Conservation (phyloP, 345 rosid genomes). For the Litchi chinensis region DNA sequence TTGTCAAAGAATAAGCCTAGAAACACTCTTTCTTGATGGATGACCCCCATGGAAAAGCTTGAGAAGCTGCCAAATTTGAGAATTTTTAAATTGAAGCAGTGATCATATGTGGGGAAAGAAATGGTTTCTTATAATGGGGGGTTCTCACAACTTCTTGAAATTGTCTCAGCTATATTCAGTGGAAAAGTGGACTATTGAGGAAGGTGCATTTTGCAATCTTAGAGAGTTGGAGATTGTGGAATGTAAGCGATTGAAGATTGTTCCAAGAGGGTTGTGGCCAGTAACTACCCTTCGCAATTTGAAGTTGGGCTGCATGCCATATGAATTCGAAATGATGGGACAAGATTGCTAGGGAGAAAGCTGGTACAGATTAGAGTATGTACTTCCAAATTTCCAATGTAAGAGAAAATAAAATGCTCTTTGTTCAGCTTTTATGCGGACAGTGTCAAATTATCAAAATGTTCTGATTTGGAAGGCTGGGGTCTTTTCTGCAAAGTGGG, state of each 20-base stretch:
- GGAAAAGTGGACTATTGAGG: constrained; percentile 5
- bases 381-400: background rate
- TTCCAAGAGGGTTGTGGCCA: constrained; percentile 18
- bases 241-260: constrained; percentile 8
- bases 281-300: constrained; percentile 7
- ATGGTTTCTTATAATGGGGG: constrained; percentile 26
- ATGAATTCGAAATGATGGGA: constrained; percentile 14
- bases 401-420: background rate
- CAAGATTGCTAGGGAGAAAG: constrained; percentile 10
- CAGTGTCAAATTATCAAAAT: too few species aligned
- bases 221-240: constrained; percentile 13
- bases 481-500: too few species aligned
- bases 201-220: constrained; percentile 20
- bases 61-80: constrained; percentile 24
- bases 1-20: too few species aligned
- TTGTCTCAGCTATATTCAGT: background rate
- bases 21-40: constrained; percentile 3
- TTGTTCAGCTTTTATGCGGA: too few species aligned
- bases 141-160: constrained; percentile 25
- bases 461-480: too few species aligned
- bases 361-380: constrained; percentile 11
- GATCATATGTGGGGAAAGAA: constrained; percentile 21
- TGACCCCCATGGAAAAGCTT: constrained; percentile 21
- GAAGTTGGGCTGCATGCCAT: constrained; percentile 2
- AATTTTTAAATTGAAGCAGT: constrained; percentile 10